A percentile compares a stretch with the other conserved stretches of the same genome.
Evolutionary conservation across 176 grass and related monocot species (phyloP).

Genomic region (Musa acuminata): DNA sequence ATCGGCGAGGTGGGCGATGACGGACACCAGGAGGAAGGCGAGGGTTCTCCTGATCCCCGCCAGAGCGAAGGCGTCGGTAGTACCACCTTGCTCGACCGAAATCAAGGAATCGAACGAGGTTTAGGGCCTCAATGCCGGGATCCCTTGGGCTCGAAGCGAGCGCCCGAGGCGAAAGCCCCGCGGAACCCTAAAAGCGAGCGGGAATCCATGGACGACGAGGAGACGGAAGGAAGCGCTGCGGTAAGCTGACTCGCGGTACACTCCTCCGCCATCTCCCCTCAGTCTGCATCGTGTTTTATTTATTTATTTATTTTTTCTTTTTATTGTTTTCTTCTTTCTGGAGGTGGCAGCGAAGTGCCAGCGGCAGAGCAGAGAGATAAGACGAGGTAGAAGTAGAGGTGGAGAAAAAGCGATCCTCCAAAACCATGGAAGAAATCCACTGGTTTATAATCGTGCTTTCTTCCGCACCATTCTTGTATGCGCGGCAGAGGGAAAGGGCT

Average conservation of each 20-base stretch:
- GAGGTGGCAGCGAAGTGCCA: too few relatives aligned
- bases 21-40: not conserved
- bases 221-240: not conserved
- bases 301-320: not conserved
- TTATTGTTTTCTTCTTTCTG: too few relatives aligned
- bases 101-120: not conserved
- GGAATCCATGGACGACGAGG: not conserved
- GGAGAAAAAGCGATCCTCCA: not conserved
- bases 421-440: not conserved
- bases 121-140: not conserved
- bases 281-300: not conserved
- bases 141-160: not conserved
- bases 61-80: not conserved
- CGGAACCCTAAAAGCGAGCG: not conserved
- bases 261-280: not conserved
- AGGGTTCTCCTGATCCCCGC: not conserved
- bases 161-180: not conserved
- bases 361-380: not conserved
- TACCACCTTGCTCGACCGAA: not conserved
- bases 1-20: conserved; percentile 3
- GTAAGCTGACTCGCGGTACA: not conserved
- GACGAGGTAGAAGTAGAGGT: not conserved
- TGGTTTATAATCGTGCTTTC: not conserved
- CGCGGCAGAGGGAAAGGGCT: too few relatives aligned
- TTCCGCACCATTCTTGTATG: too few relatives aligned